Conservation (phyloP, 495 filamentous ascomycete species). For the Penicillium lividum region DNA sequence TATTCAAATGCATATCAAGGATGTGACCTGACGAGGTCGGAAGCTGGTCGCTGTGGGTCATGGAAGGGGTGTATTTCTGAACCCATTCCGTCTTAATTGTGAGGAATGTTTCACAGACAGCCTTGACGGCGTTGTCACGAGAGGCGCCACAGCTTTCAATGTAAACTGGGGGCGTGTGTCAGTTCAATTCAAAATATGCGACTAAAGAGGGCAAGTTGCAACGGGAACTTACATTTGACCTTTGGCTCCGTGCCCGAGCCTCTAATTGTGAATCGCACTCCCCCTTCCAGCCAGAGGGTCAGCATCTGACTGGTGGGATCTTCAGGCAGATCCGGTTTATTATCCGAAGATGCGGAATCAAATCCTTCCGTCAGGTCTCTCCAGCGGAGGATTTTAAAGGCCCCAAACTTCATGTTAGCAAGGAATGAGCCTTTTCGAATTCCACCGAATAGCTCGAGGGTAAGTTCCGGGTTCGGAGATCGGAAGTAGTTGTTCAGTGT, state of each 20-base stretch:
- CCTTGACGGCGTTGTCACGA: constrained; percentile 47
- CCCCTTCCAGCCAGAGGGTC: constrained; percentile 61
- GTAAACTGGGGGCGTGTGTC: constrained; percentile 44
- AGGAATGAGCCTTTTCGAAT: constrained; percentile 53
- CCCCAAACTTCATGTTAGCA: constrained; percentile 47
- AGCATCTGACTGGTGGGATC: constrained; percentile 67
- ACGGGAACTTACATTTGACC: constrained; percentile 53
- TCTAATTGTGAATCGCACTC: constrained; percentile 65
- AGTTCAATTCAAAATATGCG: background rate
- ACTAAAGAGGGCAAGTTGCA: background rate
- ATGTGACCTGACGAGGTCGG: constrained; percentile 45
- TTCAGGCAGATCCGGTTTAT: constrained; percentile 59
- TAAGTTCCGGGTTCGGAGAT: constrained; percentile 55
- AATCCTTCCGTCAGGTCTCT: constrained; percentile 67
- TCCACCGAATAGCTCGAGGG: constrained; percentile 52
- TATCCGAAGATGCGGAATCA: constrained; percentile 57
- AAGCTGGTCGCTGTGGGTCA: constrained; percentile 40
- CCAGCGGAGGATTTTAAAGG: constrained; percentile 59
- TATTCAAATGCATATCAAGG: constrained; percentile 20
- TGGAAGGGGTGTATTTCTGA: constrained; percentile 39
- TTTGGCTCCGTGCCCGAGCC: constrained; percentile 73
- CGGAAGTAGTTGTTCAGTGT: constrained; percentile 69
- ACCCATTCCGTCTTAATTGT: constrained; percentile 63
- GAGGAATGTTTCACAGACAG: constrained; percentile 54
- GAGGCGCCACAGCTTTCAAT: constrained; percentile 54